These are phyloP conservation scores for Monosiga brevicollis DNA, from an alignment of 78 protist genomes.

Conservation along the genomic window DNA sequence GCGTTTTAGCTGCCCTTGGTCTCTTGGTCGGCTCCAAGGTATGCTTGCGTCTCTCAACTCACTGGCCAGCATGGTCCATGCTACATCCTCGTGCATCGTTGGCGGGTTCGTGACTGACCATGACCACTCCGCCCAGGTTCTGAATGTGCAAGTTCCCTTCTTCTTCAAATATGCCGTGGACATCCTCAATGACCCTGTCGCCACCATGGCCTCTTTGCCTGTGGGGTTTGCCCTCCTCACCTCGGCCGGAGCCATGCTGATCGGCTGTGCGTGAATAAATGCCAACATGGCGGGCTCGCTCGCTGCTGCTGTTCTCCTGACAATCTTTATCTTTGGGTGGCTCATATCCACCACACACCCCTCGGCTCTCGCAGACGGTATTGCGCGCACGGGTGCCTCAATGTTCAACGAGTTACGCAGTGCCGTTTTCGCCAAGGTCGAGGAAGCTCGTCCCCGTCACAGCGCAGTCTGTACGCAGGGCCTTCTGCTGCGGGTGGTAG, in stretches of 20 bases:
- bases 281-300: neutral
- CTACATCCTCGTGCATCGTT: too few relatives aligned
- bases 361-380: conserved; percentile 28
- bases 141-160: conserved; percentile 57
- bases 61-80: too few relatives aligned
- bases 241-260: conserved; percentile 22
- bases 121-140: too few relatives aligned
- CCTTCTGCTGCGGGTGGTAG: conserved; percentile 10
- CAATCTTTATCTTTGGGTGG: neutral
- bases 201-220: neutral
- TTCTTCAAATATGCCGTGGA: conserved; percentile 73
- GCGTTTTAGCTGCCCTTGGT: too few relatives aligned
- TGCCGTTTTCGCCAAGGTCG: conserved; percentile 66
- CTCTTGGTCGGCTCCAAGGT: too few relatives aligned
- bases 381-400: conserved; percentile 39
- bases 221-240: conserved; percentile 2
- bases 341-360: neutral
- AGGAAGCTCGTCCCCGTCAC: too few relatives aligned
- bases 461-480: conserved; percentile 58
- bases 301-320: conserved; percentile 20
- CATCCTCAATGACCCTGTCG: conserved; percentile 5
- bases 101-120: too few relatives aligned
- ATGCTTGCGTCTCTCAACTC: too few relatives aligned
- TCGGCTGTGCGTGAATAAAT: conserved; percentile 31
- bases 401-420: conserved; percentile 47